Evolutionary conservation across 2,329 filamentous ascomycete genomes (phyloP), one percentile per base, ranked within the genome.

Genomic region (Fusarium sp.): DNA sequence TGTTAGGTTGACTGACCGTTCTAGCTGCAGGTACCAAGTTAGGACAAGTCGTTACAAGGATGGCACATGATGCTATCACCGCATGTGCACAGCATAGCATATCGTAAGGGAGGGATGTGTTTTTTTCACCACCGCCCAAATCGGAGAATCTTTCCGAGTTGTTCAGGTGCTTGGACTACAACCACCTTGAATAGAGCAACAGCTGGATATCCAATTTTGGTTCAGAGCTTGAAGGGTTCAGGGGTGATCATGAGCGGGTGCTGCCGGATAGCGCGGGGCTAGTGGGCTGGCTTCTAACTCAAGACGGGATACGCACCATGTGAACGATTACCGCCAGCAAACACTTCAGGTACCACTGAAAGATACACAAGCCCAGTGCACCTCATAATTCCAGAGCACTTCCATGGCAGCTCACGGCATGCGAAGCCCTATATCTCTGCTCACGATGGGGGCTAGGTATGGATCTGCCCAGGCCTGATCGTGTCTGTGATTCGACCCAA

Each of bases 241-340:
- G 69, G 72, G 72, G 51, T 75, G 59, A 49, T 63, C 65, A 57
- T 70, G 69, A 63, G 66, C 72, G 73, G 73, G 72, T 75, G 72
- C 73, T 75, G 73, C 73, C 73, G 73, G 73, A 75, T 70, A 63
- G 73, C 72, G 73, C 73, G 73, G 72, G 73, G 69, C 73, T 75
- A 75, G 69, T 68, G 68, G 69, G 41, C 67, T 41, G 24, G 57
- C 59, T 47, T 38, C 71, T 61, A 66, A 75, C 71, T 57, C 58
- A 58, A 69, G 49, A 41, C 28, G 67, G 55, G 59, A 64, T 44
- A 35, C 26, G 26, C 26, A 48, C 55, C 22, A 62, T 55, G 48
- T 63, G 38, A 54, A 57, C 48, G 33, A 36, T 47, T 35, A 63
- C 64, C 38, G 48, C 49, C 42, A 52, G 31, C 63, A 65, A 61